phyloP scores from a whole-genome alignment of 345 rosid species.

The Gossypium bickii region DNA sequence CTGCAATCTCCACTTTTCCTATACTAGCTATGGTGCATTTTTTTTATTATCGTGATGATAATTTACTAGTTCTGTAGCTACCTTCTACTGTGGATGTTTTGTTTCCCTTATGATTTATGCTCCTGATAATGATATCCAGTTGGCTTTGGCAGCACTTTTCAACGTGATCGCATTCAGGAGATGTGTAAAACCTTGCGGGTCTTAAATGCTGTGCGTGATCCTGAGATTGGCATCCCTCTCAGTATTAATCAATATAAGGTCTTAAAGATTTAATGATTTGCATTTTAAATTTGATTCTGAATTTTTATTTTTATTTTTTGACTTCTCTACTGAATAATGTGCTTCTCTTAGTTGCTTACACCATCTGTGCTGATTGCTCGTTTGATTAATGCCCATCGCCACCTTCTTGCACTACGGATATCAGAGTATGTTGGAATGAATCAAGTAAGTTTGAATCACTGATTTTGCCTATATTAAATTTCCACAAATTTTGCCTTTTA shows the following conservation, averaged over 20 bases:
- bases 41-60: not conserved
- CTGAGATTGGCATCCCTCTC: slow-evolving; percentile 84
- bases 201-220: slow-evolving; percentile 75
- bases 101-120: slow-evolving; percentile 35
- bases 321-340: slow-evolving; percentile 23
- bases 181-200: slow-evolving; percentile 88
- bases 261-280: slow-evolving; percentile 17
- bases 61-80: not conserved
- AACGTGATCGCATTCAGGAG: slow-evolving; percentile 86
- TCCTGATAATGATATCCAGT: slow-evolving; percentile 53
- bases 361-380: slow-evolving; percentile 82
- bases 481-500: not conserved
- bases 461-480: not conserved
- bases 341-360: slow-evolving; percentile 63
- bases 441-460: slow-evolving; percentile 52
- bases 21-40: not conserved
- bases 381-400: slow-evolving; percentile 76
- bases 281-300: slow-evolving; percentile 6
- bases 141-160: slow-evolving; percentile 81
- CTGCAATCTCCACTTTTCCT: not conserved
- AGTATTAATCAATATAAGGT: slow-evolving; percentile 95
- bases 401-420: slow-evolving; percentile 81
- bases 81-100: not conserved
- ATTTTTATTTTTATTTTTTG: slow-evolving; percentile 1
- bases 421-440: slow-evolving; percentile 90